phyloP scores from a whole-genome alignment of 495 filamentous ascomycete genomes.

The Lophiotrema nucula region DNA sequence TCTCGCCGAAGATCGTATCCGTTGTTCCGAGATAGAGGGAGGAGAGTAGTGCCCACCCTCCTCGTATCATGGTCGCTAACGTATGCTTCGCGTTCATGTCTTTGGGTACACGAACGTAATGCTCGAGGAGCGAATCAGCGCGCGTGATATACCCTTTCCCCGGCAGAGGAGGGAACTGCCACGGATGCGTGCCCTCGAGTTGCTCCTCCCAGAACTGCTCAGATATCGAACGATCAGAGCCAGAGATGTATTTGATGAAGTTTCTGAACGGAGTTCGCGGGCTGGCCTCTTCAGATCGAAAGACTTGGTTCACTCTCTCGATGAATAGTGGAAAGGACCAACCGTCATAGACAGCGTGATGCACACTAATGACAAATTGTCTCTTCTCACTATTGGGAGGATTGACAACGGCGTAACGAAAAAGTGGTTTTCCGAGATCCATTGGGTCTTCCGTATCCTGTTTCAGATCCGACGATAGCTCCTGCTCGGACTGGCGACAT shows the following conservation, averaged over 20 bases:
- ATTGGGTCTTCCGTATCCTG: conserved; percentile 47
- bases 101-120: conserved; percentile 48
- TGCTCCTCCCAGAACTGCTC: conserved; percentile 48
- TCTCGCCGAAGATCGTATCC: conserved; percentile 46
- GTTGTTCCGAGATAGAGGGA: conserved; percentile 5
- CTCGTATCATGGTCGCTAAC: conserved; percentile 59
- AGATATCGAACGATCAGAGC: conserved; percentile 41
- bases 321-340: conserved; percentile 34
- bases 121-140: conserved; percentile 53
- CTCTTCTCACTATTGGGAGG: conserved; percentile 36
- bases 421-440: conserved; percentile 54
- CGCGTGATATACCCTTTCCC: conserved; percentile 54
- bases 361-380: conserved; percentile 23
- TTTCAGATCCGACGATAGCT: conserved; percentile 50
- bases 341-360: conserved; percentile 35
- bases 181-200: conserved; percentile 52
- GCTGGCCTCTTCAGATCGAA: conserved; percentile 31
- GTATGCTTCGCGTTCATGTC: conserved; percentile 48
- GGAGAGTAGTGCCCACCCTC: conserved; percentile 58
- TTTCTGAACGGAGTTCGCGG: conserved; percentile 42
- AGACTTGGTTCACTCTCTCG: conserved; percentile 36
- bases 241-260: conserved; percentile 47
- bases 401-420: conserved; percentile 54
- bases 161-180: conserved; percentile 59
- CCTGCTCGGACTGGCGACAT: conserved; percentile 46